These are phyloP conservation scores for Pyricularia grisea DNA, from an alignment of 2,329 filamentous ascomycete species.

Conservation along the genomic window DNA sequence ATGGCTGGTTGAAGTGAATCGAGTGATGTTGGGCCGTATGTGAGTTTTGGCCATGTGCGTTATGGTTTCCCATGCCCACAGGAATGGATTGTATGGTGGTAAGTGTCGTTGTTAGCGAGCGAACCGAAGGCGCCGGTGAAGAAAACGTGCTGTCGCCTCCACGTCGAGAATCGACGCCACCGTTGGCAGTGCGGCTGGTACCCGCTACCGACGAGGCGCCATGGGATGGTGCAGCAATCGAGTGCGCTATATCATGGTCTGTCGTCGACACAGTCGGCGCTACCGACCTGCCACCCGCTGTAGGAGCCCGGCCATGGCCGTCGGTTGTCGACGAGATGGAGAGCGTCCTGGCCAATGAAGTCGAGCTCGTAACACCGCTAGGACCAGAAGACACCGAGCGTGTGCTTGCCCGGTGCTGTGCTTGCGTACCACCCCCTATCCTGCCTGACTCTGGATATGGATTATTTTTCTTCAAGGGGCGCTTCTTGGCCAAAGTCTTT, in stretches of 20 bases:
- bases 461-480: constrained; percentile 63
- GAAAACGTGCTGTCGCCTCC: constrained; percentile 73
- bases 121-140: constrained; percentile 71
- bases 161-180: constrained; percentile 56
- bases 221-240: constrained; percentile 68
- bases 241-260: constrained; percentile 66
- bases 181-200: constrained; percentile 61
- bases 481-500: constrained; percentile 45
- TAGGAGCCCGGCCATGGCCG: constrained; percentile 43
- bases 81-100: constrained; percentile 76
- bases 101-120: constrained; percentile 72
- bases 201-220: constrained; percentile 56
- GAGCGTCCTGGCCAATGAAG: constrained; percentile 41
- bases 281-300: constrained; percentile 59
- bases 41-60: constrained; percentile 26
- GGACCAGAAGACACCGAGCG: constrained; percentile 47
- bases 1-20: constrained; percentile 57
- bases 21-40: constrained; percentile 27
- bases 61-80: constrained; percentile 26
- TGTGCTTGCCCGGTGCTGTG: constrained; percentile 29
- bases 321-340: constrained; percentile 57
- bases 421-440: constrained; percentile 23
- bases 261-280: constrained; percentile 71
- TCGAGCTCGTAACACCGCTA: constrained; percentile 37
- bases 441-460: constrained; percentile 82